Evolutionary conservation across 176 grass and related monocot species (phyloP).

Genomic region (Musa acuminata): DNA sequence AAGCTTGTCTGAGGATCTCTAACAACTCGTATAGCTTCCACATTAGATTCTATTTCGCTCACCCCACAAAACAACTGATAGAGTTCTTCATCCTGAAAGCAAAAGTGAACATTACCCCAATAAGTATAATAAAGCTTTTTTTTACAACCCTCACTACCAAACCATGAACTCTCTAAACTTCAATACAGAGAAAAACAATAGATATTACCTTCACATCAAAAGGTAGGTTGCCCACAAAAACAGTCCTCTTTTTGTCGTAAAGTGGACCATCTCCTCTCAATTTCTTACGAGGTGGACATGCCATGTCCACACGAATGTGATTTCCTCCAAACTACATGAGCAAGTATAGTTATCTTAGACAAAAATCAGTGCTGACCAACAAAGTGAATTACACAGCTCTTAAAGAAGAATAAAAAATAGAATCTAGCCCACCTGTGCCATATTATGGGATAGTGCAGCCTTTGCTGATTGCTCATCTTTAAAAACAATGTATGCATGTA

Average conservation of each 20-base stretch:
- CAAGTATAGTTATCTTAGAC: background rate
- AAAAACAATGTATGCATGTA: constrained; percentile 96
- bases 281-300: constrained; percentile 82
- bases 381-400: background rate
- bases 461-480: constrained; percentile 58
- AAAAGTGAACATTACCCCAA: constrained; percentile 4
- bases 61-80: constrained; percentile 65
- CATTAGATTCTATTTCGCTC: constrained; percentile 42
- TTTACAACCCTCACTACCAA: background rate
- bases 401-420: background rate
- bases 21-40: constrained; percentile 83
- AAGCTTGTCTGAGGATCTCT: constrained; percentile 70
- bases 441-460: constrained; percentile 68
- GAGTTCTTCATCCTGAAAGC: constrained; percentile 86
- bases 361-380: background rate
- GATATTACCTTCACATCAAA: constrained; percentile 76
- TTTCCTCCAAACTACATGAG: constrained; percentile 66
- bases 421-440: constrained; percentile 45
- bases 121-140: background rate
- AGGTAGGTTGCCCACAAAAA: constrained; percentile 94
- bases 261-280: constrained; percentile 62
- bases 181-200: background rate
- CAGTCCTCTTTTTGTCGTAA: constrained; percentile 84
- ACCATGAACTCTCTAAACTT: background rate
- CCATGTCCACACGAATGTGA: constrained; percentile 88